phyloP scores from a whole-genome alignment of 1,139 yeast genomes.

The Pichia terricola region DNA sequence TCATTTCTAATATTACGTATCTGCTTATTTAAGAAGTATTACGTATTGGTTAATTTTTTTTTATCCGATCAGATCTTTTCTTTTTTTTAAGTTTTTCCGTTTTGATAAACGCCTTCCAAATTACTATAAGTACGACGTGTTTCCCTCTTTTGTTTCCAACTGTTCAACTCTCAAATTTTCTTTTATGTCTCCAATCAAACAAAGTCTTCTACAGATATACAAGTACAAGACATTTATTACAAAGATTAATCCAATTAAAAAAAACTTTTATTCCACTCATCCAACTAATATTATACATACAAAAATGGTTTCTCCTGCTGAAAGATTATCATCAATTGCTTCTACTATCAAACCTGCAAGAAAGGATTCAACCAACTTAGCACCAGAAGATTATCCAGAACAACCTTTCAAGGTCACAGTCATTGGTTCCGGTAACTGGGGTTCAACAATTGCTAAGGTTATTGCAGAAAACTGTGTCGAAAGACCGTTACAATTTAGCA shows the following conservation, averaged over 20 bases:
- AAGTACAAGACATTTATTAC: not conserved
- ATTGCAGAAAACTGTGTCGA: conserved; percentile 76
- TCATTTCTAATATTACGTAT: too few species aligned
- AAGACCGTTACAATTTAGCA: conserved; percentile 57
- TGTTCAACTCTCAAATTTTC: too few species aligned
- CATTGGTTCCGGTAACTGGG: conserved; percentile 84
- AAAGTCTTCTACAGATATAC: not conserved
- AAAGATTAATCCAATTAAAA: not conserved
- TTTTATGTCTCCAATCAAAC: not conserved
- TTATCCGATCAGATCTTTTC: too few species aligned
- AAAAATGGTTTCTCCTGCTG: conserved; percentile 18
- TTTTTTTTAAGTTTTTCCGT: too few species aligned
- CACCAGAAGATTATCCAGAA: conserved; percentile 20
- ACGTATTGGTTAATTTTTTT: too few species aligned
- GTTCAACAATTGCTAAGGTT: conserved; percentile 90
- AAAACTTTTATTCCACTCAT: not conserved
- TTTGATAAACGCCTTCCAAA: too few species aligned
- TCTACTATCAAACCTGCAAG: conserved; percentile 9
- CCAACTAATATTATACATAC: not conserved
- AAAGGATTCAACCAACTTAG: conserved; percentile 11
- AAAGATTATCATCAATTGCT: conserved; percentile 20
- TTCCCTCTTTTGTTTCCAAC: too few species aligned
- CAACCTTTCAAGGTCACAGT: conserved; percentile 39
- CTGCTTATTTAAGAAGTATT: too few species aligned
- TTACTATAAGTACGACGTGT: too few species aligned